These are phyloP conservation scores for Tylopilus sp. DNA, from an alignment of 768 basidiomycete genomes.

Conservation along the genomic window DNA sequence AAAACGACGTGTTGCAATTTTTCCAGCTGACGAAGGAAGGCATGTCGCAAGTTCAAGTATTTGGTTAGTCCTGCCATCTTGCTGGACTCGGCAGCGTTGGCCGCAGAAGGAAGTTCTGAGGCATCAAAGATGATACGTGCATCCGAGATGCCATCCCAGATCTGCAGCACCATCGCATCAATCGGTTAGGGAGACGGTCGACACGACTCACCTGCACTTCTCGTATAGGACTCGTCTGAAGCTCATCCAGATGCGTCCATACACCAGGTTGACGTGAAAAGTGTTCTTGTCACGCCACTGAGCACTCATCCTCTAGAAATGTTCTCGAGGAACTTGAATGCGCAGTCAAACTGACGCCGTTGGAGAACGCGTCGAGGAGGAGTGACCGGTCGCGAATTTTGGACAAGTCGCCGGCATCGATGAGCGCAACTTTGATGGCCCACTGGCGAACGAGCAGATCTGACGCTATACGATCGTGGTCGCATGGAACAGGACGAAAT, in stretches of 20 bases:
- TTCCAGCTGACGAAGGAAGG: no score
- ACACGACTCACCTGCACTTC: slow-evolving; percentile 71
- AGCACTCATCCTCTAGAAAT: slow-evolving; percentile 58
- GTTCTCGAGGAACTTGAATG: slow-evolving; percentile 59
- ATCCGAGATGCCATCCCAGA: slow-evolving; percentile 74
- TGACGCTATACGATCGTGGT: slow-evolving; percentile 58
- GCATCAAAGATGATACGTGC: no score
- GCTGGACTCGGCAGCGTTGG: no score
- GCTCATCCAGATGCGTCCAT: slow-evolving; percentile 73
- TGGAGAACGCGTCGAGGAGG: slow-evolving; percentile 57
- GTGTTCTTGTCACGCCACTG: not conserved
- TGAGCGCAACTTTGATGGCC: slow-evolving; percentile 61
- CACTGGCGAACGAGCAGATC: slow-evolving; percentile 48
- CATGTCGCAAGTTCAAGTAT: no score
- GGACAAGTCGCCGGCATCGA: slow-evolving; percentile 79
- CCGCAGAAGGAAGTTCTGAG: no score
- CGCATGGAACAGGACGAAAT: no score
- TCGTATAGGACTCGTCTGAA: slow-evolving; percentile 68
- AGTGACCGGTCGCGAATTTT: slow-evolving; percentile 67
- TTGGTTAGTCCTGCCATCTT: no score
- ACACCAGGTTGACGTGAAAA: slow-evolving; percentile 41
- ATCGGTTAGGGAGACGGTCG: not conserved
- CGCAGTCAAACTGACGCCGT: slow-evolving; percentile 87
- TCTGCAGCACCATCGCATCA: slow-evolving; percentile 3
- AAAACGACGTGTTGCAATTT: no score